These are phyloP conservation scores for Ophiostoma sp. DNA, from an alignment of 2,329 filamentous ascomycete species.

Conservation along the genomic window DNA sequence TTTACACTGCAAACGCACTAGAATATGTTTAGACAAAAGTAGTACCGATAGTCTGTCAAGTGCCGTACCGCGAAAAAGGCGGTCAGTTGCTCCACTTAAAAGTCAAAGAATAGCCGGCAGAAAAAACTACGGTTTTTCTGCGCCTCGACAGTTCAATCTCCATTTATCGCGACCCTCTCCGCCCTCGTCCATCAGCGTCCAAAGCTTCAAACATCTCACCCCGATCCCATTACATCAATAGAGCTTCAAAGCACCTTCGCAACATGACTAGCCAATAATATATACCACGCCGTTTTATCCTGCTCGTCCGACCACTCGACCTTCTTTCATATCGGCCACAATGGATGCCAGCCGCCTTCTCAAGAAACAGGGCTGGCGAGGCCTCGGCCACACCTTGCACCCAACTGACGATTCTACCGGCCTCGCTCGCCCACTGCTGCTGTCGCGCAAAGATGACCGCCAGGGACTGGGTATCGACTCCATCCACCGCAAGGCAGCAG, in stretches of 20 bases:
- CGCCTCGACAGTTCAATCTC: not conserved
- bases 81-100: conserved; percentile 15
- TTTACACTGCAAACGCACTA: no score
- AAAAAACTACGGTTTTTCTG: conserved; percentile 17
- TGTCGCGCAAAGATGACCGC: conserved; percentile 75
- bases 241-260: not conserved
- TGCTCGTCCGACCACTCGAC: not conserved
- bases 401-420: conserved; percentile 65
- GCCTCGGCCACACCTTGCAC: conserved; percentile 81
- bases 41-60: not conserved
- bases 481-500: conserved; percentile 54
- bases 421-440: conserved; percentile 74
- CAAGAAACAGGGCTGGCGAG: conserved; percentile 82
- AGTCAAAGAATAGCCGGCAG: conserved; percentile 20
- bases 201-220: not conserved
- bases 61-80: not conserved
- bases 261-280: conserved; percentile 3
- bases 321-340: not conserved
- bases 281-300: not conserved
- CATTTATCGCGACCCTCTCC: conserved; percentile 8
- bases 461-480: conserved; percentile 75
- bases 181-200: not conserved
- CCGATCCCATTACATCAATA: not conserved
- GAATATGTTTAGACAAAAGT: no score
- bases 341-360: conserved; percentile 87